phyloP scores from a whole-genome alignment of 805 yeast species.

The Spathaspora girioi region DNA sequence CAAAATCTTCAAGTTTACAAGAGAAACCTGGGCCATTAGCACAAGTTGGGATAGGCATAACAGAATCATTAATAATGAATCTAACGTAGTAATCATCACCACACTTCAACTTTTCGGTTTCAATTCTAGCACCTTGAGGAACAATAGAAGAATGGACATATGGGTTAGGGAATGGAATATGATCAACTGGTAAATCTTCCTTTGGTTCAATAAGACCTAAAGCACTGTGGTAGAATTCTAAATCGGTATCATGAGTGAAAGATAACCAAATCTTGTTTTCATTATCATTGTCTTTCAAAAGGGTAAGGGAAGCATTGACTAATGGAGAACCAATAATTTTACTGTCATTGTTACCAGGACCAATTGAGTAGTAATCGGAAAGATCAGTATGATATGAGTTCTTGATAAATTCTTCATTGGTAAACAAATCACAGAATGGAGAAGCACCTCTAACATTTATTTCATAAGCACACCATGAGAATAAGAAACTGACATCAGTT shows the following conservation, averaged over 20 bases:
- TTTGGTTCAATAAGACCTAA: slow-evolving; percentile 52
- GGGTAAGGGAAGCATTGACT: slow-evolving; percentile 46
- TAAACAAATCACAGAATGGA: slow-evolving; percentile 63
- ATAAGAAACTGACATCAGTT: slow-evolving; percentile 50
- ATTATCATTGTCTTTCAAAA: slow-evolving; percentile 41
- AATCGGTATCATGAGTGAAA: slow-evolving; percentile 73
- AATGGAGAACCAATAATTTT: slow-evolving; percentile 59
- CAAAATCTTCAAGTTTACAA: slow-evolving; percentile 34
- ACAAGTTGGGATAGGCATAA: slow-evolving; percentile 32
- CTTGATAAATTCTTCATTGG: slow-evolving; percentile 62
- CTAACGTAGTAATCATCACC: slow-evolving; percentile 30
- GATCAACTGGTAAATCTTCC: slow-evolving; percentile 41
- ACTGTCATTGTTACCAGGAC: slow-evolving; percentile 59
- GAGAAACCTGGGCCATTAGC: slow-evolving; percentile 41
- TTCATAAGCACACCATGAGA: slow-evolving; percentile 72
- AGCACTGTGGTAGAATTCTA: slow-evolving; percentile 60
- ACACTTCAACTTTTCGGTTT: slow-evolving; percentile 34
- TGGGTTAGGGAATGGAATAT: slow-evolving; percentile 44
- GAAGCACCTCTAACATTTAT: slow-evolving; percentile 67
- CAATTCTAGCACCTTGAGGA: slow-evolving; percentile 40
- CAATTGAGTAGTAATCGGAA: slow-evolving; percentile 55
- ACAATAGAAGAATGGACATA: slow-evolving; percentile 40
- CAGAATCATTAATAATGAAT: slow-evolving; percentile 38
- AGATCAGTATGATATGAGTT: slow-evolving; percentile 61
- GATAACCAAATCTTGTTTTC: slow-evolving; percentile 58